Conservation (phyloP, 2,329 filamentous ascomycete genomes). For the Cryphonectria naterciae region DNA sequence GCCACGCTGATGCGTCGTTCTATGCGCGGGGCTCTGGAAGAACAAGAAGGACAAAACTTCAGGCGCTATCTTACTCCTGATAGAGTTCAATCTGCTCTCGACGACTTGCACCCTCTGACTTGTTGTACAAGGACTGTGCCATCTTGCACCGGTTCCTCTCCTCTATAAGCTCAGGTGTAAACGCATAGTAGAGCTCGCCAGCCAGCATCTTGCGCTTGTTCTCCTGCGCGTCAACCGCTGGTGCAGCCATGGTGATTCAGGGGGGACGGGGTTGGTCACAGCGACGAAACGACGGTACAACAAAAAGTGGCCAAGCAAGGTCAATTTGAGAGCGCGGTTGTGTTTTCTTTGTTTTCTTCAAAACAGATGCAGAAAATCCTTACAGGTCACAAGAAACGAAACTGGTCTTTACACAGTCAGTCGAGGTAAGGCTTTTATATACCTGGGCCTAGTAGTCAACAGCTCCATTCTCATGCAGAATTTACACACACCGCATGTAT, state of each 20-base stretch:
- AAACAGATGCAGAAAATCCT: not conserved
- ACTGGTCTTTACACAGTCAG: not conserved
- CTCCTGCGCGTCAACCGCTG: conserved; percentile 45
- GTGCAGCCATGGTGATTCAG: conserved; percentile 19
- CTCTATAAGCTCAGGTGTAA: conserved; percentile 68
- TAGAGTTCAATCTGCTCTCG: conserved; percentile 69
- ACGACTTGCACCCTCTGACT: conserved; percentile 61
- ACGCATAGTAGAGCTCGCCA: conserved; percentile 76
- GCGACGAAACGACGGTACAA: not conserved
- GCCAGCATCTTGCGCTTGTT: conserved; percentile 62
- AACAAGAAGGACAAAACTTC: not conserved
- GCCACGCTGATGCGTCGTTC: not conserved
- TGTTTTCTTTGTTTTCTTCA: not conserved
- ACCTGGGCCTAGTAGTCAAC: conserved; percentile 7
- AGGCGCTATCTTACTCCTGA: conserved; percentile 59
- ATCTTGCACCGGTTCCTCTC: conserved; percentile 65
- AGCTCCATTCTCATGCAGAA: conserved; percentile 9
- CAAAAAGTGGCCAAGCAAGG: not conserved
- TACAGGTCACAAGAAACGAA: not conserved
- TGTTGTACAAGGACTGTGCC: conserved; percentile 68
- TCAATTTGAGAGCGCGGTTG: not conserved
- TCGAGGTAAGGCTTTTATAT: conserved; percentile 2
- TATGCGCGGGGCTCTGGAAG: not conserved
- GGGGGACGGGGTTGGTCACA: not conserved
- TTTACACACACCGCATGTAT: conserved; percentile 4